These are phyloP conservation scores for Glycyrrhiza uralensis DNA, from an alignment of 306 rosid species.

Conservation along the genomic window DNA sequence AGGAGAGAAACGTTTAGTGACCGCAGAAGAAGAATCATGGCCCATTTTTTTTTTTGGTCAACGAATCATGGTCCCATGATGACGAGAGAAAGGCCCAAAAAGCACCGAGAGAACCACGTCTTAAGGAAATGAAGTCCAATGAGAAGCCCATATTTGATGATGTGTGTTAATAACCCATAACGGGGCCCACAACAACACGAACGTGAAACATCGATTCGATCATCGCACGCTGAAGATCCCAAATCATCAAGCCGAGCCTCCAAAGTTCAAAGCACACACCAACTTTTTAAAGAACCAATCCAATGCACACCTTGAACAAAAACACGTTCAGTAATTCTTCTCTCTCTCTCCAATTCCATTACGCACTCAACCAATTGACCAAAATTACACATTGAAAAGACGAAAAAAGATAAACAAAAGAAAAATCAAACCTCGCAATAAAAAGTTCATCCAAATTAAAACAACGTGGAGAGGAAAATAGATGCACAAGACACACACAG, in stretches of 20 bases:
- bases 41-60: too few species aligned
- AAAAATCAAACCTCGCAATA: conserved; percentile 28
- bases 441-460: conserved; percentile 42
- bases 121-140: too few species aligned
- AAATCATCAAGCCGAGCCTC: conserved; percentile 33
- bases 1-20: too few species aligned
- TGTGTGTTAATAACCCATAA: too few species aligned
- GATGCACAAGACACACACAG: not conserved
- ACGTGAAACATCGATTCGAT: conserved; percentile 43
- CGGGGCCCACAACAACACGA: conserved; percentile 45
- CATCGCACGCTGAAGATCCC: conserved; percentile 37
- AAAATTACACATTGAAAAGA: not conserved
- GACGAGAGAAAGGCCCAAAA: too few species aligned
- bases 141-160: too few species aligned
- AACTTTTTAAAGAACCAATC: conserved; percentile 18
- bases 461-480: conserved; percentile 17
- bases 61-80: too few species aligned
- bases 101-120: too few species aligned
- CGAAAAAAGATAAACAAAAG: not conserved
- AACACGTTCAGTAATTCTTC: conserved; percentile 22
- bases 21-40: too few species aligned
- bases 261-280: not conserved
- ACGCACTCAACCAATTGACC: not conserved
- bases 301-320: conserved; percentile 18
- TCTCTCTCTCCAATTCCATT: conserved; percentile 13